Evolutionary conservation across 208 protist species (phyloP), one percentile per base, ranked within the genome.

Genomic region (Acanthamoeba divionensis): DNA sequence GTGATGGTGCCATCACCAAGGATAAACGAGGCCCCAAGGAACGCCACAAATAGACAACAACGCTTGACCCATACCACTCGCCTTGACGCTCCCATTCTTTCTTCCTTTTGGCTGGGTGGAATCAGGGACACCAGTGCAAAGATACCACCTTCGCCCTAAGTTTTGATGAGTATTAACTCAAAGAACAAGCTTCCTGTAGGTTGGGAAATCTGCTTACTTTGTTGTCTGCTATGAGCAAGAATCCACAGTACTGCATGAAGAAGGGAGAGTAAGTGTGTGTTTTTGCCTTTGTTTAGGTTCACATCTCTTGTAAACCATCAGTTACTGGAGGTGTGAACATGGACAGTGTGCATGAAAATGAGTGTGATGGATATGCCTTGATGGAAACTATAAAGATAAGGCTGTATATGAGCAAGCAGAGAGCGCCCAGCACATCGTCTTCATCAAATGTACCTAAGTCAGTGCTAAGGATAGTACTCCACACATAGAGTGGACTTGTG

Each of bases 51-150:
- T 33, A 33, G 2, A 48, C 69, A 79, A 3, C 0, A n/a, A 0
- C 69, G 69, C 69, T 79, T 79, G 69, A 55, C 38, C 69, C 69
- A 79, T 13, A 79, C 69, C 69, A 10, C 12, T 79, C n/a, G 5
- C 9, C 26, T 10, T 1, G 13, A 24, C 10, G 18, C 12, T 55
- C 2, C 18, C 13, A 24, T 0, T 52, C 38, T 48, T 79, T 79
- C 12, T 6, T 79, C 1, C 69, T 79, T 47, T 24, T 33, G 41
- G 26, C 47, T 79, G 18, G 69, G 69, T 1, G 41, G 69, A 0
- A 79, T 48, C 0, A 79, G 69, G 26, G 69, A 79, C 21, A 48
- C 57, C 10, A 79, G n/a, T 9, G 69, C 69, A 29, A 79, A 79
- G 41, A 79, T 79, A 48, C 69, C 69, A 29, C 69, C 69, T 36